phyloP scores from a whole-genome alignment of 1,139 yeast species.

The Kodamaea fungicola region DNA sequence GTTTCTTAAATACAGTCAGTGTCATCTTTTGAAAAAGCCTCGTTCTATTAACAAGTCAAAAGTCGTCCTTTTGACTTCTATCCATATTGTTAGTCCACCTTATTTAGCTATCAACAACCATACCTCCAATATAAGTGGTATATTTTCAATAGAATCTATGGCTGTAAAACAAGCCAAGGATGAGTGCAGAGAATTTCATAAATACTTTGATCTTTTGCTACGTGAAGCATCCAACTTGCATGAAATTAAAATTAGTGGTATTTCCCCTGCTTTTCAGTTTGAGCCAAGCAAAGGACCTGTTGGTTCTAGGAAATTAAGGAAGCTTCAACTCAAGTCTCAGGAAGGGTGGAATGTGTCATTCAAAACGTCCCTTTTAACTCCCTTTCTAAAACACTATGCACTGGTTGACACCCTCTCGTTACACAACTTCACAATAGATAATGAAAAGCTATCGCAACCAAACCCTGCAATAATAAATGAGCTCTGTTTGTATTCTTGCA shows the following conservation, averaged over 20 bases:
- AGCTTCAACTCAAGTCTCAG: slow-evolving; percentile 38
- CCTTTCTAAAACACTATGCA: slow-evolving; percentile 40
- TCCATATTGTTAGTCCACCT: slow-evolving; percentile 37
- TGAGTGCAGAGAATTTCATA: slow-evolving; percentile 26
- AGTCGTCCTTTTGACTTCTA: slow-evolving; percentile 18
- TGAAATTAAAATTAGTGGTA: slow-evolving; percentile 31
- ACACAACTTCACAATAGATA: slow-evolving; percentile 48
- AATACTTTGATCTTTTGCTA: slow-evolving; percentile 22
- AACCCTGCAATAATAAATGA: slow-evolving; percentile 12
- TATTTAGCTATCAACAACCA: slow-evolving; percentile 18
- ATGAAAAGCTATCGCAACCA: slow-evolving; percentile 17
- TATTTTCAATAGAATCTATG: slow-evolving; percentile 30
- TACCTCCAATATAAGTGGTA: slow-evolving; percentile 37
- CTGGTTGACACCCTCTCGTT: slow-evolving; percentile 41
- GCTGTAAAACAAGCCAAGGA: slow-evolving; percentile 14
- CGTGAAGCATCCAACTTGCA: slow-evolving; percentile 33
- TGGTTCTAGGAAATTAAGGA: slow-evolving; percentile 8
- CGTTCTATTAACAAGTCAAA: slow-evolving; percentile 3
- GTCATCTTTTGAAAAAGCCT: slow-evolving; percentile 19
- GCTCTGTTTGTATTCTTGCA: slow-evolving; percentile 25
- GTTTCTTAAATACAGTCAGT: slow-evolving; percentile 31
- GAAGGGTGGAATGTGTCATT: slow-evolving; percentile 50
- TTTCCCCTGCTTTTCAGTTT: slow-evolving; percentile 52
- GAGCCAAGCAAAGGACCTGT: slow-evolving; percentile 1
- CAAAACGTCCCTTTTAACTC: slow-evolving; percentile 24